Evolutionary conservation across 805 yeast species (phyloP).

Genomic region (Wickerhamiella azyma): DNA sequence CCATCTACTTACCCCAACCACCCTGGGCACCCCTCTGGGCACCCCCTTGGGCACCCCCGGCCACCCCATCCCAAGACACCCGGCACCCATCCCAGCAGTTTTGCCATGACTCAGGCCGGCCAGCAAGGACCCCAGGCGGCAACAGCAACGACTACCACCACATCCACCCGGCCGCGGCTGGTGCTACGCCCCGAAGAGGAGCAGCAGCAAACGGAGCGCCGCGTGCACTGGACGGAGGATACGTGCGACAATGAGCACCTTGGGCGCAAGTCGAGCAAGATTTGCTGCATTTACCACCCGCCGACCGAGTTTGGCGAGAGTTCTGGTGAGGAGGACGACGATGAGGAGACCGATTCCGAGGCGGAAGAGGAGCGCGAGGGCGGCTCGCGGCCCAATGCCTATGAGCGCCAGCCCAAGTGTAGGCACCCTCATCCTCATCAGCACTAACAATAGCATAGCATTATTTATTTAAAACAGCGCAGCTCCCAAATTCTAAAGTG

Average conservation of each 20-base stretch:
- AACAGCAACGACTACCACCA: neutral
- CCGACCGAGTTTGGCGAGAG: constrained; percentile 28
- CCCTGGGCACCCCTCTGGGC: too few species aligned
- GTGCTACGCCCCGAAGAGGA: neutral
- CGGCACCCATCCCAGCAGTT: too few species aligned
- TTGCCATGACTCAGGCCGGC: neutral
- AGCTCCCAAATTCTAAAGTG: too few species aligned
- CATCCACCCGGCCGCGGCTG: neutral
- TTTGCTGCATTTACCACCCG: constrained; percentile 52
- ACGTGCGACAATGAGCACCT: constrained; percentile 82
- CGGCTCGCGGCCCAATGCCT: constrained; percentile 57
- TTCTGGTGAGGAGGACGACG: constrained; percentile 25
- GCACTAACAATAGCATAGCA: neutral
- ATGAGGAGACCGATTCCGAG: constrained; percentile 26
- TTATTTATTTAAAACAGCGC: constrained; percentile 2
- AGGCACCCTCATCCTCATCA: neutral
- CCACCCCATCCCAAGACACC: too few species aligned
- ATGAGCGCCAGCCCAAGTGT: constrained; percentile 61
- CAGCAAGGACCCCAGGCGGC: too few species aligned
- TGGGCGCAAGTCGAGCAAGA: constrained; percentile 79
- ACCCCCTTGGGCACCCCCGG: too few species aligned
- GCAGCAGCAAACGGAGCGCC: constrained; percentile 24
- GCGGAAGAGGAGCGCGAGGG: constrained; percentile 24
- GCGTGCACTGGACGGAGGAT: constrained; percentile 74
- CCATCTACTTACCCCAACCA: too few species aligned